Evolutionary conservation across 257 asterid species (phyloP).

Genomic region (Solanum stenotomum): DNA sequence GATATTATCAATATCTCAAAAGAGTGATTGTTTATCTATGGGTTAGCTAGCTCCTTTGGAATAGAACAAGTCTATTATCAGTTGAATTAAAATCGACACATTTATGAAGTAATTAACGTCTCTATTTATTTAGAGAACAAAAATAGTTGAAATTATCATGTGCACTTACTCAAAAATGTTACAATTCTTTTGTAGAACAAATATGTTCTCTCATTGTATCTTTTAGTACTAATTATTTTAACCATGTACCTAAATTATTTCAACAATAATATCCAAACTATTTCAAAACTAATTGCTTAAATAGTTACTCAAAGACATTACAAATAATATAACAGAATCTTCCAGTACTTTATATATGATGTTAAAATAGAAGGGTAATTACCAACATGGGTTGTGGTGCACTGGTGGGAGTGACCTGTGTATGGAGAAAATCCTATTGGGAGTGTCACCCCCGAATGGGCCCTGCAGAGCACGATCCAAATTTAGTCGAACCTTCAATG

Average conservation of each 20-base stretch:
- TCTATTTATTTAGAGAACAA: no score
- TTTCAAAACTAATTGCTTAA: background rate
- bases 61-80: background rate
- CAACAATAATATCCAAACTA: background rate
- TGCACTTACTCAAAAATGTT: background rate
- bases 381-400: no score
- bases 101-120: background rate
- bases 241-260: background rate
- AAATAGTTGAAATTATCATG: no score
- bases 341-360: background rate
- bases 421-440: no score
- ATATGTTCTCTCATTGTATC: background rate
- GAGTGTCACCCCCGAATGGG: no score
- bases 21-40: no score
- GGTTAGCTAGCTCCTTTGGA: background rate
- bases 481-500: no score
- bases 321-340: background rate
- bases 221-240: background rate
- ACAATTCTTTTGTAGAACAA: background rate
- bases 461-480: no score
- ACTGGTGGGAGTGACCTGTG: no score
- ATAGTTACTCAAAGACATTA: background rate
- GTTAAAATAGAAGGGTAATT: background rate
- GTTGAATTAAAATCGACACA: background rate
- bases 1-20: background rate